Evolutionary conservation across 805 yeast genomes (phyloP).

Genomic region (Metschnikowia peoriensis): DNA sequence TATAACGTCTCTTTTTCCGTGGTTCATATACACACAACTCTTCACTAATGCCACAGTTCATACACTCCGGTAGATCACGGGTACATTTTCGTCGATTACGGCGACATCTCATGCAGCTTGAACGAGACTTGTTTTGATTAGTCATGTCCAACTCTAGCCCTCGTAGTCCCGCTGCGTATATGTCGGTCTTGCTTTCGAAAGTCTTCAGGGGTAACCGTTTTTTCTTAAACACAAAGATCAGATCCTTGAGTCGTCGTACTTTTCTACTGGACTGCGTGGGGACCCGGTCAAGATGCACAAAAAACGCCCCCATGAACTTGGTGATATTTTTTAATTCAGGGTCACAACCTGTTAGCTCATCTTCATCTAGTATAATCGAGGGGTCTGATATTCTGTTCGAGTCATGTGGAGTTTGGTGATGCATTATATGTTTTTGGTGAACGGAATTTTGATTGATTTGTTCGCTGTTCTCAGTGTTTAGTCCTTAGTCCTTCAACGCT

Average conservation of each 20-base stretch:
- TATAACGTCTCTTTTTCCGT: constrained; percentile 16
- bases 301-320: constrained; percentile 24
- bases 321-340: constrained; percentile 18
- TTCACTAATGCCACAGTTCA: constrained; percentile 29
- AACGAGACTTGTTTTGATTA: constrained; percentile 22
- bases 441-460: background rate
- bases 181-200: constrained; percentile 16
- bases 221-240: constrained; percentile 30
- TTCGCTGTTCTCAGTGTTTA: too few relatives aligned
- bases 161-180: constrained; percentile 22
- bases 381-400: background rate
- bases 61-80: constrained; percentile 31
- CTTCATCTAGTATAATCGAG: background rate
- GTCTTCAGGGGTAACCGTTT: constrained; percentile 21
- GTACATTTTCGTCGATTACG: constrained; percentile 32
- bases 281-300: constrained; percentile 11
- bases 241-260: constrained; percentile 12
- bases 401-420: background rate
- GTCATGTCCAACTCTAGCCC: constrained; percentile 21
- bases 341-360: constrained; percentile 2
- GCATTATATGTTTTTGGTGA: background rate
- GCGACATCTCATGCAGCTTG: constrained; percentile 33
- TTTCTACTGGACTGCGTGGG: background rate
- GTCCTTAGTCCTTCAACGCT: too few relatives aligned
- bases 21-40: constrained; percentile 28